phyloP scores from a whole-genome alignment of 176 grass and related monocot genomes.

The maize (Zea mays) region DNA sequence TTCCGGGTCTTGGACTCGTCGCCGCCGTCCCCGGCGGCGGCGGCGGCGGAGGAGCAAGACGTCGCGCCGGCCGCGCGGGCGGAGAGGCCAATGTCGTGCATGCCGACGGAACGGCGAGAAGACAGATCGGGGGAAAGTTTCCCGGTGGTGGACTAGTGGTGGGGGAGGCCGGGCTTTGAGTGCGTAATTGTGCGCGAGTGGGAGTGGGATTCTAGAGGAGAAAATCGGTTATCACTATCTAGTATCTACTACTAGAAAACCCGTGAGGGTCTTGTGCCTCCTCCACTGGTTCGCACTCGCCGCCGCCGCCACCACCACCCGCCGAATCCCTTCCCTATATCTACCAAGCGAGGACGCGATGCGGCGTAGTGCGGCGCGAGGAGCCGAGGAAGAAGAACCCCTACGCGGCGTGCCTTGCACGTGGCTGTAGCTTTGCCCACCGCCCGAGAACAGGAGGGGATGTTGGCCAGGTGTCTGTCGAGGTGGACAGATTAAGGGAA shows the following conservation, averaged over 20 bases:
- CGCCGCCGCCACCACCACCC: too few species aligned
- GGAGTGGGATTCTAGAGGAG: neutral
- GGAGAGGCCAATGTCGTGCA: constrained; percentile 49
- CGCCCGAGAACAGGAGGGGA: too few species aligned
- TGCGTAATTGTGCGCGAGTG: neutral
- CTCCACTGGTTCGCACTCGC: neutral
- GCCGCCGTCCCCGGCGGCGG: constrained; percentile 31
- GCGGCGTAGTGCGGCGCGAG: too few species aligned
- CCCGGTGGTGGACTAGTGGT: neutral
- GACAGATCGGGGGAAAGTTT: neutral
- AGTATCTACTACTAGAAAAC: neutral
- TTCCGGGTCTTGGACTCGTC: constrained; percentile 66
- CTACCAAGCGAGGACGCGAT: too few species aligned
- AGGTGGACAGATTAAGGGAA: too few species aligned
- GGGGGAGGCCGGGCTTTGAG: neutral
- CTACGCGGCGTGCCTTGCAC: neutral
- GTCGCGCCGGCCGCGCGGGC: constrained; percentile 40
- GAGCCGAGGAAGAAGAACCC: neutral
- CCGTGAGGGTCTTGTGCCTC: neutral
- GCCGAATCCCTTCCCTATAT: neutral
- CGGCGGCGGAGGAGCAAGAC: constrained; percentile 1
- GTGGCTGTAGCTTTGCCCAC: neutral
- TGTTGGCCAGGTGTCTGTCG: too few species aligned
- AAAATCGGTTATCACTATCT: neutral
- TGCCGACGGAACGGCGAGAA: neutral